phyloP scores from a whole-genome alignment of 441 rosid species.

The Erodium chrysanthum region DNA sequence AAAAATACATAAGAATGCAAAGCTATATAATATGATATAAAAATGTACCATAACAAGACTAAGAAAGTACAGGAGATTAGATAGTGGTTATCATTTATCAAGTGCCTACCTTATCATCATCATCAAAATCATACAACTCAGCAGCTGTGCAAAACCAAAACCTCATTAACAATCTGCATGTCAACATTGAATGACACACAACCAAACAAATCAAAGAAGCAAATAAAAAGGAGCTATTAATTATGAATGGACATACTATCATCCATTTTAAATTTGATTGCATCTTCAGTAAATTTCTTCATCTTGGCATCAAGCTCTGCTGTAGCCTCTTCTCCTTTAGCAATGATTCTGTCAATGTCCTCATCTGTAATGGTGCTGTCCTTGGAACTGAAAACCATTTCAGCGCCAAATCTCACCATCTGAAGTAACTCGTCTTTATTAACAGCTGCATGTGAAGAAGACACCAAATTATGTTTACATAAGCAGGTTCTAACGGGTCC shows the following conservation, averaged over 20 bases:
- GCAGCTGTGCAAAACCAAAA: conserved; percentile 48
- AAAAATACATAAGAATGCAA: conserved; percentile 15
- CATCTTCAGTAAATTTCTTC: conserved; percentile 99
- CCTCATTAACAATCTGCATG: neutral
- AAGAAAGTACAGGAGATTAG: neutral
- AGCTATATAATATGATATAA: neutral
- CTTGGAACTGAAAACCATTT: conserved; percentile 98
- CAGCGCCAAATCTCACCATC: conserved; percentile 99
- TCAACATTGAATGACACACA: conserved; percentile 4
- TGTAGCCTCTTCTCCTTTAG: conserved; percentile 93
- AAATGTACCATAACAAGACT: conserved; percentile 8
- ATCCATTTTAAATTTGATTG: conserved; percentile 95
- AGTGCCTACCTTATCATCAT: conserved; percentile 53
- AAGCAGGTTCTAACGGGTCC: neutral
- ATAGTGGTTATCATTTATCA: conserved; percentile 10
- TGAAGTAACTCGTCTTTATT: conserved; percentile 98
- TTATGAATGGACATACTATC: conserved; percentile 50
- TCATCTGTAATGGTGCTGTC: conserved; percentile 97
- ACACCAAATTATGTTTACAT: conserved; percentile 7
- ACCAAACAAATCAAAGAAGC: neutral
- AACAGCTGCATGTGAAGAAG: conserved; percentile 50
- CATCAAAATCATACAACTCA: conserved; percentile 79
- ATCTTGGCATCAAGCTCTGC: conserved; percentile 98
- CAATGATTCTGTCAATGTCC: conserved; percentile 92
- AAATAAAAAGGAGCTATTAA: conserved; percentile 3